phyloP scores from a whole-genome alignment of 2,329 filamentous ascomycete genomes.

The Cryphonectria parasitica region DNA sequence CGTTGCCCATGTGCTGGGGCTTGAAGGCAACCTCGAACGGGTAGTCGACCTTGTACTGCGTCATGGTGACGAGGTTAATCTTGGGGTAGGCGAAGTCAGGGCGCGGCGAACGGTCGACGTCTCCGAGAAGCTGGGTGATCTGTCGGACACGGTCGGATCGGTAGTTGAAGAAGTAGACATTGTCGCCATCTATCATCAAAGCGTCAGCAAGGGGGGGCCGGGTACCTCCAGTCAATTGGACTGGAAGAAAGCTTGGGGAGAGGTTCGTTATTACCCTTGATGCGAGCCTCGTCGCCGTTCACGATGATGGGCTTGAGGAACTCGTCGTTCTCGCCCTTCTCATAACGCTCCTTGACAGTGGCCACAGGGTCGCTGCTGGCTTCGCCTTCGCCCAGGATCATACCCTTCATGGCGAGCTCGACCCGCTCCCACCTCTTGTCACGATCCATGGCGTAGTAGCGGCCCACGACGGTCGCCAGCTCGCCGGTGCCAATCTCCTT shows the following conservation, averaged over 20 bases:
- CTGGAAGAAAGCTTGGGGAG: too few relatives aligned
- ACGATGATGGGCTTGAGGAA: slow-evolving; percentile 98
- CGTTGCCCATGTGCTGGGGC: slow-evolving; percentile 95
- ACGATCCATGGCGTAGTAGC: slow-evolving; percentile 99
- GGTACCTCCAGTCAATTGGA: too few relatives aligned
- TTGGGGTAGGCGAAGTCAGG: slow-evolving; percentile 95
- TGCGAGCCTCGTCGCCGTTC: slow-evolving; percentile 80
- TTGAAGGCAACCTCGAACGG: slow-evolving; percentile 91
- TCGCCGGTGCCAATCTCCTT: slow-evolving; percentile 86
- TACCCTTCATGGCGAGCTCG: slow-evolving; percentile 84
- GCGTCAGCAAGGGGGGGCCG: slow-evolving; percentile 21
- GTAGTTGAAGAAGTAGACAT: slow-evolving; percentile 99
- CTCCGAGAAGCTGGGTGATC: slow-evolving; percentile 91
- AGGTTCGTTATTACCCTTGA: slow-evolving; percentile 66
- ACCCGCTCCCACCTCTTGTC: slow-evolving; percentile 99
- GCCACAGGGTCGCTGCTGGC: slow-evolving; percentile 81
- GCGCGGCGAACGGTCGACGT: slow-evolving; percentile 85
- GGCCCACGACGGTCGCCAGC: slow-evolving; percentile 89
- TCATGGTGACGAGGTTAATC: slow-evolving; percentile 95
- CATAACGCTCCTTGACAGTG: slow-evolving; percentile 86
- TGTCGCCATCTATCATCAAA: slow-evolving; percentile 72
- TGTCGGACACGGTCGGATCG: slow-evolving; percentile 96
- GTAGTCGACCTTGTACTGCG: slow-evolving; percentile 95
- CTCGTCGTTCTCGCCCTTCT: slow-evolving; percentile 88
- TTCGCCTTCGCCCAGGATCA: slow-evolving; percentile 87